Base-by-base conservation (phyloP, 2,329 filamentous ascomycete species). In the Emmonsiellopsis sp. region DNA sequence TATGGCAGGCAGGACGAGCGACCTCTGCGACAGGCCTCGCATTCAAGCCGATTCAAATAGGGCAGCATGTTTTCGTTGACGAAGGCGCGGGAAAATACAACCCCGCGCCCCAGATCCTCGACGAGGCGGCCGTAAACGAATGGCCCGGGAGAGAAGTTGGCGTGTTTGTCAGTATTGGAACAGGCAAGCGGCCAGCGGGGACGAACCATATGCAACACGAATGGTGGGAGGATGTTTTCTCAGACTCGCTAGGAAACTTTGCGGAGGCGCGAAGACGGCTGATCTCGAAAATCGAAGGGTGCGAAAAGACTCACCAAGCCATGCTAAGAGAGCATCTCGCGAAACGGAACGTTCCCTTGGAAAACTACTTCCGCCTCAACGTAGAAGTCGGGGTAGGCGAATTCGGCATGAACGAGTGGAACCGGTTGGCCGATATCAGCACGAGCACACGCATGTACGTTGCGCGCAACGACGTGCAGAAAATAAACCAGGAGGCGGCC, bases 381-480 rank as follows among this genome's bases (percentile, higher is more conserved):
- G 93, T 97, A 41, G 91, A 97, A 66, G 85, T 95, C 13, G 93
- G 92, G 1, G 91, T 97, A 2, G 91, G 92, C 51, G 93, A 97
- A 66, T 97, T 96, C 67, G 92, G 88, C 50, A 97, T 98, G 90
- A 98, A 97, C 66, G 93, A 97, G 68, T 98, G 93, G 93, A 82
- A 89, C 63, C 83, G 91, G 3, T 75, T 97, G n/a, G 86, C 88
- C 30, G 92, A 96, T 51, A 97, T 98, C 72, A 95, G 89, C 73
- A 96, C 89, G 11, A 86, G 86, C 65, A 98, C 93, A 0, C 81
- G 88, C 60, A 82, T 86, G 58, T 98, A 97, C 66, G 80, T 98
- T 51, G 75, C 78, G 7, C 85, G 85, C 57, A 77, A 80, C 9
- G 83, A 83, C 0, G 85, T 94, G 54, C 87, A 95, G 67, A 79